Conservation (phyloP, 257 asterid species). For the Handroanthus guayacan region DNA sequence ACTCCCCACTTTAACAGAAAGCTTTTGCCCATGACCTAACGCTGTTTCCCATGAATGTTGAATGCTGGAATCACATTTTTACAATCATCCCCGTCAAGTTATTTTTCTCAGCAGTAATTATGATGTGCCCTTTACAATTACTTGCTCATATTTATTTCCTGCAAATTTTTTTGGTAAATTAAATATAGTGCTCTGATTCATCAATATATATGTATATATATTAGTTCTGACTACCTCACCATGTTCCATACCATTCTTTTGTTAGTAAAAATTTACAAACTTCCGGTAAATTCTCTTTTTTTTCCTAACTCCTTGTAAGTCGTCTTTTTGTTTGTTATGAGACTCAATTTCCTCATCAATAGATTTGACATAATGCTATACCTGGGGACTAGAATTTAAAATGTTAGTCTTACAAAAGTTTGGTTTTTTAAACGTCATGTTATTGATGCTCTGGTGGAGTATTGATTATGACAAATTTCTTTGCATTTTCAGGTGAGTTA, state of each 20-base stretch:
- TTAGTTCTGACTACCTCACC: not conserved
- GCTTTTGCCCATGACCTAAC: not conserved
- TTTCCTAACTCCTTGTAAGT: not conserved
- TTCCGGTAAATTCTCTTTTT: not conserved
- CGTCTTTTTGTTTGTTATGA: not conserved
- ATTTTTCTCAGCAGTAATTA: not conserved
- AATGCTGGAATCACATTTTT: not conserved
- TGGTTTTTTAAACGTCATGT: not conserved
- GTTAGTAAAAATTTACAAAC: constrained; percentile 28
- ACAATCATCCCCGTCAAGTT: not conserved
- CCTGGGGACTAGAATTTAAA: not conserved
- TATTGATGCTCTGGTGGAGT: not conserved
- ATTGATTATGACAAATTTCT: constrained; percentile 14
- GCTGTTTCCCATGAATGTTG: not conserved
- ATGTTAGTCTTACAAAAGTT: not conserved
- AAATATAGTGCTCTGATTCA: no score
- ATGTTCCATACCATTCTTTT: constrained; percentile 13
- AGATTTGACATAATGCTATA: not conserved
- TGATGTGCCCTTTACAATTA: not conserved
- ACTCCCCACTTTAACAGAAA: not conserved
- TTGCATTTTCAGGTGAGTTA: not conserved
- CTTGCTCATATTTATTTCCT: not conserved
- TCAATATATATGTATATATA: no score
- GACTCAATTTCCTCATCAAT: not conserved
- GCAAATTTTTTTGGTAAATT: not conserved